Percentiles rank a stretch among this genome's conserved stretches.
These are phyloP conservation scores for Stellera chamaejasme DNA, from an alignment of 345 rosid genomes.

Conservation along the genomic window DNA sequence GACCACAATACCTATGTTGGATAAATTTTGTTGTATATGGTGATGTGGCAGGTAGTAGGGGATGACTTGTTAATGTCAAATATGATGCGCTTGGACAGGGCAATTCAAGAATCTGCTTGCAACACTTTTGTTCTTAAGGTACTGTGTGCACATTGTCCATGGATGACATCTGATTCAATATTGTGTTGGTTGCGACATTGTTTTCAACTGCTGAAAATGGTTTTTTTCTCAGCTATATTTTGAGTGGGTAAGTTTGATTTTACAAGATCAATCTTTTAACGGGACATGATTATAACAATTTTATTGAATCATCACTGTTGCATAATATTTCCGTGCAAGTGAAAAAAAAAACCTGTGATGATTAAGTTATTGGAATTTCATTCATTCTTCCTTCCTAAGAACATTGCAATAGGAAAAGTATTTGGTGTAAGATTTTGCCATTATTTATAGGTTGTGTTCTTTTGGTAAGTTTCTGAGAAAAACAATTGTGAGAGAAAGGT, in stretches of 20 bases:
- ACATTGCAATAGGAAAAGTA: too few relatives aligned
- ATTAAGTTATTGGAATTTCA: too few relatives aligned
- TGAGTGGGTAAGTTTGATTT: too few relatives aligned
- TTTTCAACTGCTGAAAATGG: not conserved
- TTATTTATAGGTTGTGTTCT: too few relatives aligned
- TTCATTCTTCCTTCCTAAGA: too few relatives aligned
- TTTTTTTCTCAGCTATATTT: not conserved
- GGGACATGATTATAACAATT: too few relatives aligned
- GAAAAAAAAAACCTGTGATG: not conserved
- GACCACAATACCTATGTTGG: too few relatives aligned
- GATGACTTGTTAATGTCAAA: constrained; percentile 84
- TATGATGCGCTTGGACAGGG: constrained; percentile 73
- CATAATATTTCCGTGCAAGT: not conserved
- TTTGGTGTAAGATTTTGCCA: too few relatives aligned
- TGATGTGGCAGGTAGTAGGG: constrained; percentile 74
- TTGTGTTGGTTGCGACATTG: constrained; percentile 1
- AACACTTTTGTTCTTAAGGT: constrained; percentile 97
- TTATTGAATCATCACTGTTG: too few relatives aligned
- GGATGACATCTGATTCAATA: constrained; percentile 1
- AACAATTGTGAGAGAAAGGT: too few relatives aligned
- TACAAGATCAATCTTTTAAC: too few relatives aligned
- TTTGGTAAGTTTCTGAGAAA: too few relatives aligned
- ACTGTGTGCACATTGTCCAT: constrained; percentile 6
- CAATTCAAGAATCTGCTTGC: constrained; percentile 72
- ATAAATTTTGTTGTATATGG: not conserved